These are phyloP conservation scores for Flaveria bidentis DNA, from an alignment of 129 eudicot species.

Conservation along the genomic window DNA sequence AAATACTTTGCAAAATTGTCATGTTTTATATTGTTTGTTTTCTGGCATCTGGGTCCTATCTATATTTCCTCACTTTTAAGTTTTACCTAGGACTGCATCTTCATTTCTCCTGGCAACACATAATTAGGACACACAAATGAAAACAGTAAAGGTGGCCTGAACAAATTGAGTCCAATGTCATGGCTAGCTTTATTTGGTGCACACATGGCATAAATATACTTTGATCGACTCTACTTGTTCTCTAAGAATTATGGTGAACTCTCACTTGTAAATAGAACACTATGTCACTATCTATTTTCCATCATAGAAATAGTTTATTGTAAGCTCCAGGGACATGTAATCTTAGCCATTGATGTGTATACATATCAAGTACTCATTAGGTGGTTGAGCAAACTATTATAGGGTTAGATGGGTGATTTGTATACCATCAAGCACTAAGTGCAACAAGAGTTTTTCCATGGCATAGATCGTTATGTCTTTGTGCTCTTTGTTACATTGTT, in stretches of 20 bases:
- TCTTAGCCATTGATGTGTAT: neutral
- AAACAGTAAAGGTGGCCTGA: neutral
- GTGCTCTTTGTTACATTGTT: no score
- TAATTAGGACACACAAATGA: neutral
- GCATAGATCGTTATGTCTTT: neutral
- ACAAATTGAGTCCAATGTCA: neutral
- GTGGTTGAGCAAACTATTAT: neutral
- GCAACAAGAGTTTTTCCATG: neutral
- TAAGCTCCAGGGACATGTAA: neutral
- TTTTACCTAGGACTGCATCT: neutral
- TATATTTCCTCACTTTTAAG: slow-evolving; percentile 13
- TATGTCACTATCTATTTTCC: neutral
- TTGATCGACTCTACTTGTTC: neutral
- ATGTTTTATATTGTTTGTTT: neutral
- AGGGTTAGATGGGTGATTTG: neutral
- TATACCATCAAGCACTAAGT: neutral
- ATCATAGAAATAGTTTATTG: neutral
- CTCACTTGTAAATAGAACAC: neutral
- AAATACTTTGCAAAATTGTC: neutral
- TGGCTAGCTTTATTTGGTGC: neutral
- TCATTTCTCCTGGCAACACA: neutral
- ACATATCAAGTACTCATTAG: neutral
- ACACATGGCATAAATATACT: neutral
- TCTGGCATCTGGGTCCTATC: neutral
- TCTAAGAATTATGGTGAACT: neutral